Evolutionary conservation across 768 basidiomycete species (phyloP).

Genomic region (Xanthoconium stramineum): DNA sequence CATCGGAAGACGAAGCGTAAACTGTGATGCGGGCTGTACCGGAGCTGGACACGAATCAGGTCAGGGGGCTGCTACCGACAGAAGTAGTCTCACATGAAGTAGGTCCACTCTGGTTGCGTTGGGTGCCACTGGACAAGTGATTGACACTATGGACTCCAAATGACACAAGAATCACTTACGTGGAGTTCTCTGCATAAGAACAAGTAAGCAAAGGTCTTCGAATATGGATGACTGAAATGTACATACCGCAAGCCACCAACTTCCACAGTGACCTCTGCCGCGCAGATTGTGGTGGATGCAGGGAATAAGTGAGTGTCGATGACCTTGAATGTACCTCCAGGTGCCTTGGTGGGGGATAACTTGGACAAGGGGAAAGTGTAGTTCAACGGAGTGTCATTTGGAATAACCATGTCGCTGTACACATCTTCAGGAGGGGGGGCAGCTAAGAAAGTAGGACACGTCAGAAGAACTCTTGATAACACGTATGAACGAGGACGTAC

Average conservation of each 20-base stretch:
- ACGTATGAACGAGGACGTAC: conserved; percentile 19
- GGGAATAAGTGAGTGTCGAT: conserved; percentile 55
- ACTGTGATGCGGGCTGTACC: conserved; percentile 42
- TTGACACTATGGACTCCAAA: neutral
- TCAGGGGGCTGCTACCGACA: neutral
- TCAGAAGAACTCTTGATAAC: neutral
- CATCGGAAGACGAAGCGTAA: conserved; percentile 39
- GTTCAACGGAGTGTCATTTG: conserved; percentile 48
- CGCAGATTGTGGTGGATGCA: conserved; percentile 50
- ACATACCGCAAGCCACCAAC: conserved; percentile 58
- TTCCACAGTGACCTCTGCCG: conserved; percentile 56
- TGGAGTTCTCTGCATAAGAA: conserved; percentile 40
- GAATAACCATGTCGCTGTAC: conserved; percentile 43
- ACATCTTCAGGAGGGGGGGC: conserved; percentile 41
- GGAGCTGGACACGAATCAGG: conserved; percentile 22
- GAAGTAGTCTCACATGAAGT: conserved; percentile 30
- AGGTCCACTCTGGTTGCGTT: conserved; percentile 48
- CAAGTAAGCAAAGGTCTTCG: neutral
- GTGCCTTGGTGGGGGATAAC: conserved; percentile 38
- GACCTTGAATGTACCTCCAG: conserved; percentile 59
- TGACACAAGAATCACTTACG: conserved; percentile 26
- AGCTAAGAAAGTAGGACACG: conserved; percentile 23
- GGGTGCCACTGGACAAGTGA: conserved; percentile 44
- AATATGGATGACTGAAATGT: neutral
- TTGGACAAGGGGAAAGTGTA: conserved; percentile 55